Percentiles rank a stretch among this genome's conserved stretches.
phyloP scores from a whole-genome alignment of 1,284 basidiomycete species.

The Testicularia cyperi region DNA sequence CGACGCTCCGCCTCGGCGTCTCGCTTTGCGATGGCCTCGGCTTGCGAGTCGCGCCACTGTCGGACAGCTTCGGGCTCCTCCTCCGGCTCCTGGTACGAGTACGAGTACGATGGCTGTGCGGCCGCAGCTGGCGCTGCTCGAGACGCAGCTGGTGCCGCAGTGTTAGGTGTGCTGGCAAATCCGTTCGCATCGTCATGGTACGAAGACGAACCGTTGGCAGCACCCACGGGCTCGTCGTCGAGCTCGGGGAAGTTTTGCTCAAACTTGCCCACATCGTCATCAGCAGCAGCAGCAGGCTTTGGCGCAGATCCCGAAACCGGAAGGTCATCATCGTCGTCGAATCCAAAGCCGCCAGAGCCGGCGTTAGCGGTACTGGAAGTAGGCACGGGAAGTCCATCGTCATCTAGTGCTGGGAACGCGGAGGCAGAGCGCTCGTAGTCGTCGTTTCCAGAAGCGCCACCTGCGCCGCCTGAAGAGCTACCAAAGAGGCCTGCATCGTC shows the following conservation, averaged over 20 bases:
- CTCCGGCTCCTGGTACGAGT: conserved; percentile 26
- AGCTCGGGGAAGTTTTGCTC: conserved; percentile 89
- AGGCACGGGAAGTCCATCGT: conserved; percentile 53
- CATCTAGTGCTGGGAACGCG: conserved; percentile 63
- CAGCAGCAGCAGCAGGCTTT: conserved; percentile 20
- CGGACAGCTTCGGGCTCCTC: conserved; percentile 52
- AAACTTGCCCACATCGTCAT: conserved; percentile 83
- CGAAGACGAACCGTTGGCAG: conserved; percentile 14
- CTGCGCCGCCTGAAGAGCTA: conserved; percentile 30
- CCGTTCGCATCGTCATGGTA: conserved; percentile 40
- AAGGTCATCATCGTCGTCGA: conserved; percentile 26
- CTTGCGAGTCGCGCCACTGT: conserved; percentile 84
- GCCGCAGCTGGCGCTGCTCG: conserved; percentile 4
- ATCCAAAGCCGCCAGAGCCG: conserved; percentile 14
- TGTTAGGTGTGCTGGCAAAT: conserved; percentile 60
- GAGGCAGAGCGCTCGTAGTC: conserved; percentile 65
- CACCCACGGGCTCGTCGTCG: conserved; percentile 60
- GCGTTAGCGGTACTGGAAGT: conserved; percentile 9
- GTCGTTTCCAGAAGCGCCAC: conserved; percentile 18
- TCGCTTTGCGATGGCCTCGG: conserved; percentile 79
- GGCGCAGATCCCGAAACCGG: conserved; percentile 8
- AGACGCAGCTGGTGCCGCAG: conserved; percentile 3
- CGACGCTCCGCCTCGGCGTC: conserved; percentile 75
- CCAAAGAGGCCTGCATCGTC: conserved; percentile 55
- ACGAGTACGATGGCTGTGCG: conserved; percentile 12